These are phyloP conservation scores for Suillus lakei DNA, from an alignment of 768 basidiomycete genomes.

Conservation along the genomic window DNA sequence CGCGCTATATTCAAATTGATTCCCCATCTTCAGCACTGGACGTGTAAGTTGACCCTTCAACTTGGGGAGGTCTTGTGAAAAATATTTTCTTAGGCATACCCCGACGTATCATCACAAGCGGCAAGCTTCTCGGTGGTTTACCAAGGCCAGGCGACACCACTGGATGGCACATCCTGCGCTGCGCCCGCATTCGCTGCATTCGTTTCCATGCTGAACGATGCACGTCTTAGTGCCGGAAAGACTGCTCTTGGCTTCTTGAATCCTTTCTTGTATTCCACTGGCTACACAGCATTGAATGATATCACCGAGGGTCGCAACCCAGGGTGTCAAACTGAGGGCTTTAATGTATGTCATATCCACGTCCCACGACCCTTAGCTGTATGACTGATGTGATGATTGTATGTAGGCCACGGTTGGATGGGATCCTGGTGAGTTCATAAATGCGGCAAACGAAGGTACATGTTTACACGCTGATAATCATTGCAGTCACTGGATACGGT, in stretches of 20 bases:
- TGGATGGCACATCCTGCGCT: constrained; percentile 70
- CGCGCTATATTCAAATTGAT: constrained; percentile 6
- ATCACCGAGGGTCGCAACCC: constrained; percentile 60
- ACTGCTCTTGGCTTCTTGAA: constrained; percentile 69
- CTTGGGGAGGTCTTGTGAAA: background rate
- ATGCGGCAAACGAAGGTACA: constrained; percentile 14
- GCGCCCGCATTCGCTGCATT: constrained; percentile 69
- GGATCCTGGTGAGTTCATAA: constrained; percentile 55
- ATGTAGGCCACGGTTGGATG: constrained; percentile 55
- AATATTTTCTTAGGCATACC: constrained; percentile 48
- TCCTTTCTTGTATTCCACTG: constrained; percentile 57
- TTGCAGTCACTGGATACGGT: constrained; percentile 56
- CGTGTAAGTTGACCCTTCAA: constrained; percentile 46
- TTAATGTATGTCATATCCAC: constrained; percentile 52
- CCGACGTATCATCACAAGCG: constrained; percentile 71
- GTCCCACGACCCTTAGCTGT: background rate
- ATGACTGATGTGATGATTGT: background rate
- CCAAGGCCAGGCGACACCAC: constrained; percentile 39
- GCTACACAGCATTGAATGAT: constrained; percentile 52
- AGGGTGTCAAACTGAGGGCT: constrained; percentile 67
- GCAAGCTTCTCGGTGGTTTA: constrained; percentile 53
- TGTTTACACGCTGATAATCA: constrained; percentile 13
- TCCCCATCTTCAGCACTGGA: constrained; percentile 44
- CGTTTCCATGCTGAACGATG: constrained; percentile 69
- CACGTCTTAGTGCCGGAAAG: constrained; percentile 47